phyloP scores from a whole-genome alignment of 176 grass and related monocot genomes.

The Oryza glaberrima region DNA sequence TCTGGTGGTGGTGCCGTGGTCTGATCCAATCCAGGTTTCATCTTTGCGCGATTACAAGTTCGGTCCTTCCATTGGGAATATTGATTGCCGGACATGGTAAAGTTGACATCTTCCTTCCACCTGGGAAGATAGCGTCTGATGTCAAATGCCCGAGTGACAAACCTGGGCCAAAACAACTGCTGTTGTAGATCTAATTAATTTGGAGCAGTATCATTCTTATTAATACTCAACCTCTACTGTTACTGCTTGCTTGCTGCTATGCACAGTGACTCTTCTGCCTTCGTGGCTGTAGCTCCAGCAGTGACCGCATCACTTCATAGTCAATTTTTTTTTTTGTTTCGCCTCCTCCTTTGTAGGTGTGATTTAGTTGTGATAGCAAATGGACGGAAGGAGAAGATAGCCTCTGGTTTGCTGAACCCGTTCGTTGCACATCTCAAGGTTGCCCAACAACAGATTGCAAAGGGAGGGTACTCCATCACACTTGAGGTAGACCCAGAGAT shows the following conservation, averaged over 20 bases:
- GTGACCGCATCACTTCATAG: neutral
- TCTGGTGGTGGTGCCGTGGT: neutral
- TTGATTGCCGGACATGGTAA: neutral
- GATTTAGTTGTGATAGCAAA: slow-evolving; percentile 86
- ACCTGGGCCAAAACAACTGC: neutral
- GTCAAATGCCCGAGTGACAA: neutral
- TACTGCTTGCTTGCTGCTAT: neutral
- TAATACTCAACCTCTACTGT: neutral
- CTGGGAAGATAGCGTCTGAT: neutral
- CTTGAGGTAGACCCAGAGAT: slow-evolving; percentile 54
- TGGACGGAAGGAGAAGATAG: slow-evolving; percentile 82
- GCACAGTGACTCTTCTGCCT: neutral
- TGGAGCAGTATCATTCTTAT: neutral
- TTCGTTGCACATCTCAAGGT: slow-evolving; percentile 82
- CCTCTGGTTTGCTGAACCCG: slow-evolving; percentile 85
- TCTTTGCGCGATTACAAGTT: neutral
- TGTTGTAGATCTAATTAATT: slow-evolving; percentile 14
- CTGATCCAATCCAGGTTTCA: neutral
- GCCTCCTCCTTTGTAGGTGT: slow-evolving; percentile 53
- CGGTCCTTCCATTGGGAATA: neutral
- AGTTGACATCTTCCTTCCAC: neutral
- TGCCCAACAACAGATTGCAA: slow-evolving; percentile 90
- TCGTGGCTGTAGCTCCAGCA: neutral
- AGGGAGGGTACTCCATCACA: slow-evolving; percentile 89
- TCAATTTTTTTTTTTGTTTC: neutral